phyloP scores from a whole-genome alignment of 1,284 basidiomycete genomes.

The Xerocomus amazonicus region DNA sequence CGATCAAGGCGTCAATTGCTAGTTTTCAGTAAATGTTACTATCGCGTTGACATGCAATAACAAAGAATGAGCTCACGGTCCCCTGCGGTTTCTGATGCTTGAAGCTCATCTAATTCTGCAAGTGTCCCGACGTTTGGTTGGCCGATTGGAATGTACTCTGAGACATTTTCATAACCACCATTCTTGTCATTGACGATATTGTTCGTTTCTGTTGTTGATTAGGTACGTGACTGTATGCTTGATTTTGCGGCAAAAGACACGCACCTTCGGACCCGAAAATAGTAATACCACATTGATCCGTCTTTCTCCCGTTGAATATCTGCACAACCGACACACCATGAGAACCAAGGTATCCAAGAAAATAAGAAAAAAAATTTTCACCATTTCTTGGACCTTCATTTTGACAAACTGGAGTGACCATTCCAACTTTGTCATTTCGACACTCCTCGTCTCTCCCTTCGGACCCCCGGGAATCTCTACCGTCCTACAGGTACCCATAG shows the following conservation, averaged over 20 bases:
- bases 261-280: constrained; percentile 79
- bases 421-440: constrained; percentile 72
- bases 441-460: constrained; percentile 46
- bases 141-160: constrained; percentile 74
- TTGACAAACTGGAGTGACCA: constrained; percentile 84
- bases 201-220: constrained; percentile 52
- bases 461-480: constrained; percentile 55
- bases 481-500: constrained; percentile 68
- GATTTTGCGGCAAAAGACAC: background rate
- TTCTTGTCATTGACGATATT: constrained; percentile 65
- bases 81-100: constrained; percentile 58
- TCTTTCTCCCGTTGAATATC: constrained; percentile 89
- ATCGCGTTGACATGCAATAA: background rate
- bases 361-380: constrained; percentile 27
- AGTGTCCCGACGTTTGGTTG: constrained; percentile 77
- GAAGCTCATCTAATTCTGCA: constrained; percentile 65
- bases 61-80: constrained; percentile 53
- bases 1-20: constrained; percentile 88
- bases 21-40: constrained; percentile 1
- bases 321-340: constrained; percentile 29
- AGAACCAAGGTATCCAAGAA: background rate
- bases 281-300: constrained; percentile 86
- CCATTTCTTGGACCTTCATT: constrained; percentile 87
- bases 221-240: background rate
- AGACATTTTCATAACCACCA: constrained; percentile 74